Evolutionary conservation across 2,329 filamentous ascomycete species (phyloP), one percentile per base, ranked within the genome.

Genomic region (Cyphellophora europaea): DNA sequence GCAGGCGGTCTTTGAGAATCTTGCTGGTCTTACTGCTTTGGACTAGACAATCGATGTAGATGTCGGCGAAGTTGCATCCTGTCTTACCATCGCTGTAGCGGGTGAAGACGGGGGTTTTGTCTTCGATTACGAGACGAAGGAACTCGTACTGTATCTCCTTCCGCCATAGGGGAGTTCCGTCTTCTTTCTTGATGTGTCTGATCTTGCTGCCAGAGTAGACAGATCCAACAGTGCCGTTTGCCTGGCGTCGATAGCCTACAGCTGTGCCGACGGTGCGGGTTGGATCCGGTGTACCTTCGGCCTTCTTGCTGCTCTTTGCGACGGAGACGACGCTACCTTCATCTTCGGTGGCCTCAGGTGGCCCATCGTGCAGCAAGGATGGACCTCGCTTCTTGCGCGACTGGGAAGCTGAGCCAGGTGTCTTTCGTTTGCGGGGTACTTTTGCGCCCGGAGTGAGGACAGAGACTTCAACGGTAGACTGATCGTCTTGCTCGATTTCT

Each of bases 11-110:
- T 59, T 93, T 86, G 45, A 98, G 70, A 32, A 98, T 91, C 64
- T 96, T 96, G 70, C 91, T 96, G 17, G 89, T 96, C 69, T 98
- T 98, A 70, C 86, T 95, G 65, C 91, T 98, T 58, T 87, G 77
- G 3, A 91, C 87, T 89, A 98, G 96, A 41, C 91, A 89, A 61
- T 96, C 91, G 52, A 98, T 89, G 62, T 98, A 98, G 41, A 98
- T 76, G 58, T 96, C 88, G 42, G 91, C 88, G 57, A 98, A 98
- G 5, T 71, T 76, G 51, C 72, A 60, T 47, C 75, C 82, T 19
- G 27, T 13, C 52, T 80, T 79, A 38, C 73, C 73, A 49, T 94
- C 87, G 58, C 89, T 93, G 57, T 83, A 82, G 56, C 93, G 93
- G 54, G 86, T 93, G 58, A 98, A 98, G 53, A 87, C 87, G 2